These are phyloP conservation scores for Acanthamoeba quina DNA, from an alignment of 208 protist species.

Conservation along the genomic window DNA sequence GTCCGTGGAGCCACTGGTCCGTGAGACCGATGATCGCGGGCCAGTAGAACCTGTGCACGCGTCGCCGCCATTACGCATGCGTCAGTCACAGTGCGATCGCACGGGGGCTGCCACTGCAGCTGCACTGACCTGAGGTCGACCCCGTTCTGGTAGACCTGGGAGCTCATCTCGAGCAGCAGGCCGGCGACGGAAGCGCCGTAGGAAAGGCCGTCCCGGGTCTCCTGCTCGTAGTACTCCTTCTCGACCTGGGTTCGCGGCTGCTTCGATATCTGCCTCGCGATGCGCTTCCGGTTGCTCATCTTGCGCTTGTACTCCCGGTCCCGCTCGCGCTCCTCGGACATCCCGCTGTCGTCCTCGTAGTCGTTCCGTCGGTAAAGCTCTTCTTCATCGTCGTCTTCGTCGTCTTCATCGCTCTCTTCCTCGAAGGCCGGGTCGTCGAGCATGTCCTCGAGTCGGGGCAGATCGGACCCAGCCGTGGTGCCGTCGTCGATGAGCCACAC, in stretches of 20 bases:
- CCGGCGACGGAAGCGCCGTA: conserved; percentile 51
- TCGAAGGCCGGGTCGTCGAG: conserved; percentile 31
- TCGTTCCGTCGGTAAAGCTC: not conserved
- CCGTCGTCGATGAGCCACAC: conserved; percentile 69
- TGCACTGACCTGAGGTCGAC: conserved; percentile 23
- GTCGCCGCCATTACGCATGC: not conserved
- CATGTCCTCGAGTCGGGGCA: conserved; percentile 30
- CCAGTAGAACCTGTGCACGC: conserved; percentile 73
- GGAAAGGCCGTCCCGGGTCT: conserved; percentile 41
- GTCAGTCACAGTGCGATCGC: conserved; percentile 41
- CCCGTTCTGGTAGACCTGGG: conserved; percentile 38
- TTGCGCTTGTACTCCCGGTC: conserved; percentile 2
- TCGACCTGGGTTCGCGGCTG: conserved; percentile 30
- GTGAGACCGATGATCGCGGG: conserved; percentile 79
- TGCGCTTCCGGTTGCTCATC: not conserved
- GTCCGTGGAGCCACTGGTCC: conserved; percentile 79
- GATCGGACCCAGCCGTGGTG: conserved; percentile 9
- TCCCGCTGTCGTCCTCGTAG: not conserved
- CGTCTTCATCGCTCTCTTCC: conserved; percentile 54
- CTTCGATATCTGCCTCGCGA: conserved; percentile 13
- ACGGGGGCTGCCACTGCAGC: not conserved
- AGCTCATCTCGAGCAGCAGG: conserved; percentile 52
- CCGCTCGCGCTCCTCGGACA: conserved; percentile 9
- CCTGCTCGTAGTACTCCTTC: conserved; percentile 50
- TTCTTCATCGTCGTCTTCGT: conserved; percentile 54